Percentiles rank a stretch among this genome's conserved stretches.
Evolutionary conservation across 345 rosid species (phyloP).

Genomic region (Ceriops tagal): DNA sequence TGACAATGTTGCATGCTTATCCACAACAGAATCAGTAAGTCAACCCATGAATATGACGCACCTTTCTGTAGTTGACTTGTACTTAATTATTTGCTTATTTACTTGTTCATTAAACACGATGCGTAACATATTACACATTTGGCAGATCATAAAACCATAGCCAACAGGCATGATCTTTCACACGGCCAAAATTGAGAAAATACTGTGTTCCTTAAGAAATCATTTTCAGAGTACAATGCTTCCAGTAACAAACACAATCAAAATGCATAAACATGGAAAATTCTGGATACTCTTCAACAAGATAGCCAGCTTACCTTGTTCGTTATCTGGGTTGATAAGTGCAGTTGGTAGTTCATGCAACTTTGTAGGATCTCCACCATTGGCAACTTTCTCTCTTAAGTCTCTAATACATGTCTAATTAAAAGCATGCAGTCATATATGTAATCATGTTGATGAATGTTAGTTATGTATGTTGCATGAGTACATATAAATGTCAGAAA

Average conservation of each 20-base stretch:
- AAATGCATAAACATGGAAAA: not conserved
- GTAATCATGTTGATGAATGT: not conserved
- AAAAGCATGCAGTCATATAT: not conserved
- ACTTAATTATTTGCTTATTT: too few species aligned
- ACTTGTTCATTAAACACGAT: too few species aligned
- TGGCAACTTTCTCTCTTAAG: slow-evolving; percentile 75
- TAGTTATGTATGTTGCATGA: not conserved
- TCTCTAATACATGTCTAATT: slow-evolving; percentile 64
- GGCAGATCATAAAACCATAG: too few species aligned
- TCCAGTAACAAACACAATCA: not conserved
- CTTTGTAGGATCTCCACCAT: slow-evolving; percentile 77
- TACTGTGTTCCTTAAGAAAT: not conserved
- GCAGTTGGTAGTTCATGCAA: slow-evolving; percentile 48
- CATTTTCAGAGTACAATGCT: not conserved
- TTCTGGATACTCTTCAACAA: not conserved
- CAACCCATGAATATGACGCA: too few species aligned
- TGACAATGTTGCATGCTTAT: too few species aligned
- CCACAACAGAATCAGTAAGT: too few species aligned
- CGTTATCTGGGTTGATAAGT: slow-evolving; percentile 28
- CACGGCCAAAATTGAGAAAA: not conserved
- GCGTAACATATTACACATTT: too few species aligned
- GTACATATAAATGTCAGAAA: not conserved
- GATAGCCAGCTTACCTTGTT: slow-evolving; percentile 44
- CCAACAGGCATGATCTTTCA: too few species aligned
- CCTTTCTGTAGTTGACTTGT: too few species aligned